phyloP scores from a whole-genome alignment of 768 basidiomycete species.

The Chiua virens region DNA sequence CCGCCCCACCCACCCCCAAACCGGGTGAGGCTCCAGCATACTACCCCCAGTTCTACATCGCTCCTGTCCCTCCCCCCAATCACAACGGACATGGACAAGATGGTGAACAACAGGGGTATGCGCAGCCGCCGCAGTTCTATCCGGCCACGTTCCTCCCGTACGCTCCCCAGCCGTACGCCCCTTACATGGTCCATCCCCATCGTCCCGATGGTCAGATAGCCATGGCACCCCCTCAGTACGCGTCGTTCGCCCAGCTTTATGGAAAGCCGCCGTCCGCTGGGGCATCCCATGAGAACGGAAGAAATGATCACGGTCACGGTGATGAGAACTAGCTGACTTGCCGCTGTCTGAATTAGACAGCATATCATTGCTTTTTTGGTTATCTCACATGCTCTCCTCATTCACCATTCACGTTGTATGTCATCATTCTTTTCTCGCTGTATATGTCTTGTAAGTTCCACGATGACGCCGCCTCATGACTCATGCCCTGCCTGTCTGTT shows the following conservation, averaged over 20 bases:
- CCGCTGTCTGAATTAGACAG: constrained; percentile 8
- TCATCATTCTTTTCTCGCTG: constrained; percentile 2
- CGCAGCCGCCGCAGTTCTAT: constrained; percentile 45
- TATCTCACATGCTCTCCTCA: constrained; percentile 14
- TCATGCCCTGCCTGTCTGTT: constrained; percentile 19
- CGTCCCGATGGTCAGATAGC: constrained; percentile 41
- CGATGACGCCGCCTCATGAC: constrained; percentile 20
- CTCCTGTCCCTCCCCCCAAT: constrained; percentile 44
- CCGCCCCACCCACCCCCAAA: constrained; percentile 47
- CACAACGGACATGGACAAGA: constrained; percentile 41
- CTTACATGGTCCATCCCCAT: constrained; percentile 46
- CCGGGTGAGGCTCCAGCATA: constrained; percentile 53
- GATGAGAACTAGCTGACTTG: constrained; percentile 34
- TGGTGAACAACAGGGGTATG: constrained; percentile 40
- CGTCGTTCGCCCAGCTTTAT: constrained; percentile 39
- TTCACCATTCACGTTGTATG: constrained; percentile 16
- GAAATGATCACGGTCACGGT: constrained; percentile 28
- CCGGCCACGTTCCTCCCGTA: constrained; percentile 48
- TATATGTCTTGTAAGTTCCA: constrained; percentile 31
- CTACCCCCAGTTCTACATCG: constrained; percentile 49
- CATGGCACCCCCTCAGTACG: constrained; percentile 37
- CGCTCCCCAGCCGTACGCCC: constrained; percentile 48
- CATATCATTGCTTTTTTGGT: constrained; percentile 18
- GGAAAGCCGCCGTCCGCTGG: constrained; percentile 40
- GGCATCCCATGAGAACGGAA: constrained; percentile 29